phyloP scores from a whole-genome alignment of 108 stramenopile genomes.

The Parietichytrium sp. region DNA sequence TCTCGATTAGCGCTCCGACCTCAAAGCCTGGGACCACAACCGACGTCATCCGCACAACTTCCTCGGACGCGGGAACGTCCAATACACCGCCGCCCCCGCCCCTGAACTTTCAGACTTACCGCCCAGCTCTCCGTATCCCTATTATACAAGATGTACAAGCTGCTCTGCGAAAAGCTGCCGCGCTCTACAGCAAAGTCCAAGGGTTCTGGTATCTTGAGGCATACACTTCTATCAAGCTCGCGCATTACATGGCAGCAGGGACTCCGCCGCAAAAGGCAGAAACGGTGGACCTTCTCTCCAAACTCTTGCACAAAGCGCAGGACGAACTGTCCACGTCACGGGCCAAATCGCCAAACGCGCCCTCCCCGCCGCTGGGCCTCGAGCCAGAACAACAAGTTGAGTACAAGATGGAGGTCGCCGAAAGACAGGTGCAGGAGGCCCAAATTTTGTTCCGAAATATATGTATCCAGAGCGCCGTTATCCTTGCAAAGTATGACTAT shows the following conservation, averaged over 20 bases:
- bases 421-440: neutral
- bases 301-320: neutral
- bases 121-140: too few relatives aligned
- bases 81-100: too few relatives aligned
- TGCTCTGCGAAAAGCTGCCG: neutral
- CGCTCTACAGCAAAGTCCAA: neutral
- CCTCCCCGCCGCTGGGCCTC: too few relatives aligned
- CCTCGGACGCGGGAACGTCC: too few relatives aligned
- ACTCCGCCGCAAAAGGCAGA: too few relatives aligned
- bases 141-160: constrained; percentile 8
- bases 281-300: neutral
- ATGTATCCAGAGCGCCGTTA: neutral
- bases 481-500: neutral
- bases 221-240: constrained; percentile 1
- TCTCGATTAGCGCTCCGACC: too few relatives aligned
- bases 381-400: too few relatives aligned
- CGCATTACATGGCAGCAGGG: neutral
- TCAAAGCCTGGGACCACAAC: too few relatives aligned
- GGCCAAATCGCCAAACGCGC: neutral
- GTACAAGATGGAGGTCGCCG: neutral
- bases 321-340: too few relatives aligned
- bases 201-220: neutral
- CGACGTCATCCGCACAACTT: too few relatives aligned
- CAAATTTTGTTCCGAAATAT: neutral
- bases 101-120: too few relatives aligned